phyloP scores from a whole-genome alignment of 1,139 yeast species.

The Candida tetrigidarum region DNA sequence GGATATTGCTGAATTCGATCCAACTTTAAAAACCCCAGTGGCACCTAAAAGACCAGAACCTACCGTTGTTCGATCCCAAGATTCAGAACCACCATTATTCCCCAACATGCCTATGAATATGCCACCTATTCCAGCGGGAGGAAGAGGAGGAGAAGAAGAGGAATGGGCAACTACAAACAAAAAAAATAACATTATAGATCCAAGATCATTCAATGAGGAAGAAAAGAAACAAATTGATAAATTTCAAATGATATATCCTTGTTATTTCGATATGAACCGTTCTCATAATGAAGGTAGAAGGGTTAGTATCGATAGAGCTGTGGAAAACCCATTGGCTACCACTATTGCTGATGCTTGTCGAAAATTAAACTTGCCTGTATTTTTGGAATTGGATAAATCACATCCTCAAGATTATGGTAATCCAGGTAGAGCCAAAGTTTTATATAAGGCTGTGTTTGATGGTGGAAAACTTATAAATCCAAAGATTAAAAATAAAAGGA shows the following conservation, averaged over 20 bases:
- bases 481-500: constrained; percentile 63
- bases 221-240: constrained; percentile 64
- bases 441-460: constrained; percentile 51
- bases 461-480: constrained; percentile 44
- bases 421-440: constrained; percentile 89
- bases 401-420: constrained; percentile 99
- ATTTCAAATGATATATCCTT: constrained; percentile 83
- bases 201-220: constrained; percentile 45
- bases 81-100: constrained; percentile 35
- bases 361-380: constrained; percentile 52
- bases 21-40: constrained; percentile 65
- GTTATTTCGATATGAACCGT: constrained; percentile 84
- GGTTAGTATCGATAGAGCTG: constrained; percentile 68
- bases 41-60: constrained; percentile 70
- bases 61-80: constrained; percentile 66
- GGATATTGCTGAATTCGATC: constrained; percentile 92
- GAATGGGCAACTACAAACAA: constrained; percentile 20
- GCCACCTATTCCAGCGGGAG: constrained; percentile 16
- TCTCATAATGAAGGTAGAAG: constrained; percentile 85
- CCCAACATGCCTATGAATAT: constrained; percentile 27
- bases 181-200: constrained; percentile 32
- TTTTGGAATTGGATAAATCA: constrained; percentile 77
- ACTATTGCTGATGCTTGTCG: constrained; percentile 71
- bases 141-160: too few species aligned
- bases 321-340: constrained; percentile 85